These are phyloP conservation scores for Aspergillus sp. DNA, from an alignment of 2,329 filamentous ascomycete genomes.

Conservation along the genomic window DNA sequence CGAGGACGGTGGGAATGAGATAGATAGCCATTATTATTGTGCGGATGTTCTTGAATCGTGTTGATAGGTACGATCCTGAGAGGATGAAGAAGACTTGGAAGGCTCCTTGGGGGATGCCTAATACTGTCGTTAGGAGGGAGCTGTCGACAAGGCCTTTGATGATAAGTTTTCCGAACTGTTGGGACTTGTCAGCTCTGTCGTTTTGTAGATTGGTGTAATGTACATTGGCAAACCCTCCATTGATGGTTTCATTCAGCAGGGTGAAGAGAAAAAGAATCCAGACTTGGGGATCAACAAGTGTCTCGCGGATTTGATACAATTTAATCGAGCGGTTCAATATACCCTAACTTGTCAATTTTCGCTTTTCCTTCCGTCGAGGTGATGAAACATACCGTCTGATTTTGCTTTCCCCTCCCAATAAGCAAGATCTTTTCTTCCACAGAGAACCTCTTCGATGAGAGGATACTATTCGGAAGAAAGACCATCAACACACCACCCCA, in stretches of 20 bases:
- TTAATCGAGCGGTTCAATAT: conserved; percentile 46
- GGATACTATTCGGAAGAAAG: conserved; percentile 40
- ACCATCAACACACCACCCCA: conserved; percentile 37
- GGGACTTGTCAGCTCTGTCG: neutral
- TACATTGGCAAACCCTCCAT: conserved; percentile 46
- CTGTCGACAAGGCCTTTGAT: conserved; percentile 42
- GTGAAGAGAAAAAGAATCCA: conserved; percentile 42
- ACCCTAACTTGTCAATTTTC: conserved; percentile 17
- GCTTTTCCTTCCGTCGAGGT: no score
- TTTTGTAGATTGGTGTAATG: no score
- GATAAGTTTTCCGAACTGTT: conserved; percentile 47
- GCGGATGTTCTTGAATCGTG: conserved; percentile 44
- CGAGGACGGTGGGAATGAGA: conserved; percentile 47
- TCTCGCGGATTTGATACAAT: conserved; percentile 44
- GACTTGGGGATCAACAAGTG: conserved; percentile 39
- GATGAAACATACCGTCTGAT: conserved; percentile 6
- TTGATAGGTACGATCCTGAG: conserved; percentile 47
- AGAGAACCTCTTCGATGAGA: conserved; percentile 37
- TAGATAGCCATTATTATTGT: conserved; percentile 50
- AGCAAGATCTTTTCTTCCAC: conserved; percentile 40
- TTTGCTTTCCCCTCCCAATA: conserved; percentile 28
- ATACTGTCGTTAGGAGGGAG: conserved; percentile 43
- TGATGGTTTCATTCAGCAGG: conserved; percentile 48
- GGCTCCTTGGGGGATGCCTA: conserved; percentile 50
- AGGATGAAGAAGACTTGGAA: conserved; percentile 49